These are phyloP conservation scores for Colletotrichum musicola DNA, from an alignment of 2,329 filamentous ascomycete species.

Conservation along the genomic window DNA sequence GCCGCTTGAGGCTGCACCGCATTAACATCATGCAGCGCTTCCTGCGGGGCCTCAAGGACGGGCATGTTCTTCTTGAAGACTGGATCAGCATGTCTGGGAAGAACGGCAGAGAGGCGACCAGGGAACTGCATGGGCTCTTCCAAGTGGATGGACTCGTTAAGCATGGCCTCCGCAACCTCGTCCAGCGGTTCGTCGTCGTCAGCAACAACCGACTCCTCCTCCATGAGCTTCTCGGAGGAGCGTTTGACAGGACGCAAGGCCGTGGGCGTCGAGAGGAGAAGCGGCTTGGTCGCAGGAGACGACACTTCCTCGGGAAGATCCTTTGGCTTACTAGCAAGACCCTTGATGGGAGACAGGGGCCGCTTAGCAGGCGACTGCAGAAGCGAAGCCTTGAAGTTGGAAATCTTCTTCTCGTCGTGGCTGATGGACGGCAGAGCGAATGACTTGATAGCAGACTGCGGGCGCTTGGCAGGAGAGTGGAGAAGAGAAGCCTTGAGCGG, in stretches of 20 bases:
- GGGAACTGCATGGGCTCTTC: conserved; percentile 56
- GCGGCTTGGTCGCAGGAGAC: conserved; percentile 53
- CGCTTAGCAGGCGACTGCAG: conserved; percentile 67
- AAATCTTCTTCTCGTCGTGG: conserved; percentile 48
- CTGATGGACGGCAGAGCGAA: conserved; percentile 46
- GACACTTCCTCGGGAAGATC: conserved; percentile 37
- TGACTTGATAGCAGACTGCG: conserved; percentile 58
- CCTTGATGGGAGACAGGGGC: conserved; percentile 58
- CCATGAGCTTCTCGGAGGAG: conserved; percentile 54
- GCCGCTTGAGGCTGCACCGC: conserved; percentile 7
- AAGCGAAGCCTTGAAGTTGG: conserved; percentile 60
- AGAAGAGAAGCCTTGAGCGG: conserved; percentile 57
- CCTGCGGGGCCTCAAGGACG: conserved; percentile 40
- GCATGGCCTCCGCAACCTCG: conserved; percentile 41
- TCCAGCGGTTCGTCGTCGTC: conserved; percentile 42
- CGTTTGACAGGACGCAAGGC: conserved; percentile 41
- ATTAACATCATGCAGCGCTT: conserved; percentile 11
- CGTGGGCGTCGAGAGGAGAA: conserved; percentile 49
- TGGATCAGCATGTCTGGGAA: conserved; percentile 58
- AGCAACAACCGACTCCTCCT: conserved; percentile 44
- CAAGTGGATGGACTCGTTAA: conserved; percentile 47
- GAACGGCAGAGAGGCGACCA: conserved; percentile 59
- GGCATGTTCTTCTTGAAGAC: conserved; percentile 49
- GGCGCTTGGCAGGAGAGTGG: conserved; percentile 65
- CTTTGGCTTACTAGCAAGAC: conserved; percentile 46